Percentiles rank a stretch among this genome's conserved stretches.
These are phyloP conservation scores for Angophora floribunda DNA, from an alignment of 345 rosid species.

Conservation along the genomic window DNA sequence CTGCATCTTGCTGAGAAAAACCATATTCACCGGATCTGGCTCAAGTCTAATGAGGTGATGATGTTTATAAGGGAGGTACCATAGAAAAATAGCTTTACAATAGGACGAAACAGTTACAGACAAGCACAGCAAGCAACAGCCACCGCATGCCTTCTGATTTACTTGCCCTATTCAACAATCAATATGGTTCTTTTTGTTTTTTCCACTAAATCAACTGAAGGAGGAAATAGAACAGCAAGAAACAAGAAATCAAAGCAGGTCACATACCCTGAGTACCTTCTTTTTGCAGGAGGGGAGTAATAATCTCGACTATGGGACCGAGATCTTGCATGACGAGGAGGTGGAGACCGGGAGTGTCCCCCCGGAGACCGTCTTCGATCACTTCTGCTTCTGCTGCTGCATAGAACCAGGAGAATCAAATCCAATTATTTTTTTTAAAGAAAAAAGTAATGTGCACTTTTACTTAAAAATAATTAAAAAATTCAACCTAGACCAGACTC, in stretches of 20 bases:
- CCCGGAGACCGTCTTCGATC: slow-evolving; percentile 64
- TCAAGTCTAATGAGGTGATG: neutral
- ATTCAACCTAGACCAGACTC: neutral
- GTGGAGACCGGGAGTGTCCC: slow-evolving; percentile 62
- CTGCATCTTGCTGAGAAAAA: neutral
- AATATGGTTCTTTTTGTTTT: neutral
- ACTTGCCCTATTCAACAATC: neutral
- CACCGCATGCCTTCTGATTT: neutral
- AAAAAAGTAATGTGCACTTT: neutral
- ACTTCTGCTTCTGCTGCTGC: slow-evolving; percentile 18
- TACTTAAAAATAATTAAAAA: neutral
- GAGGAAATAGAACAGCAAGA: neutral
- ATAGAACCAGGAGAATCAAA: neutral
- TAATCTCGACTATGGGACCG: slow-evolving; percentile 55
- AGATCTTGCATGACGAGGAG: slow-evolving; percentile 58
- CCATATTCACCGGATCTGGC: neutral
- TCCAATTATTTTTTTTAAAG: neutral
- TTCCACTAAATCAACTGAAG: neutral
- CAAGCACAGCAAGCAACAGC: neutral
- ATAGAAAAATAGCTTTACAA: neutral
- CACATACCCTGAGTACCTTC: slow-evolving; percentile 54
- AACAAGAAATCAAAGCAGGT: neutral
- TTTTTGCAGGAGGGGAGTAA: slow-evolving; percentile 49
- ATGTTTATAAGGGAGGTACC: neutral
- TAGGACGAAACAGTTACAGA: neutral